Conservation (phyloP, 257 asterid species). For the Solanum bukasovii region DNA sequence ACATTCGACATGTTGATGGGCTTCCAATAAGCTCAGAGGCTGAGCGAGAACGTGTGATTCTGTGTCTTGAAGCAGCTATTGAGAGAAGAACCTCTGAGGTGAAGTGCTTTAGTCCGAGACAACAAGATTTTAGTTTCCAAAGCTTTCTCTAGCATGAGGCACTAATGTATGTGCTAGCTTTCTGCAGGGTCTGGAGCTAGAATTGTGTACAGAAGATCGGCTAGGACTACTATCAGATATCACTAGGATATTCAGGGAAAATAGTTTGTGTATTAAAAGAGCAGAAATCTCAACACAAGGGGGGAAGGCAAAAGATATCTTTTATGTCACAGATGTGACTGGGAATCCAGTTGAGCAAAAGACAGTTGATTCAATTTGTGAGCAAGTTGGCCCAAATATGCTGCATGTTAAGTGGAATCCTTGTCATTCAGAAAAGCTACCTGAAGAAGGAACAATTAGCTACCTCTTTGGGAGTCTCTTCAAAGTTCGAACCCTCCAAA, state of each 20-base stretch:
- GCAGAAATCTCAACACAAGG: conserved; percentile 67
- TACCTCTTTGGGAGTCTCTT: conserved; percentile 49
- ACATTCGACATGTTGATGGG: conserved; percentile 75
- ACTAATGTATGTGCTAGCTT: background rate
- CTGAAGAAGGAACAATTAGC: conserved; percentile 43
- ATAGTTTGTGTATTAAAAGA: conserved; percentile 56
- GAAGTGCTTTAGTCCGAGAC: background rate
- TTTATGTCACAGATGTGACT: conserved; percentile 60
- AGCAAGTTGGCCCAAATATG: conserved; percentile 45
- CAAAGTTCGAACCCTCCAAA: conserved; percentile 23
- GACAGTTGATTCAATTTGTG: conserved; percentile 55
- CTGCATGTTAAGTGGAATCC: conserved; percentile 50
- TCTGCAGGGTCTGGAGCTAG: conserved; percentile 59
- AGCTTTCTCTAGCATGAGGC: background rate
- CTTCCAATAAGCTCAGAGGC: conserved; percentile 73
- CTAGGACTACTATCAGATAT: conserved; percentile 63
- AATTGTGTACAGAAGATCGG: conserved; percentile 56
- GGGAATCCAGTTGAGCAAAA: conserved; percentile 57
- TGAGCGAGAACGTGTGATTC: conserved; percentile 67
- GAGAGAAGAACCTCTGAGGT: conserved; percentile 76
- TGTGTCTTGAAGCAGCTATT: conserved; percentile 80
- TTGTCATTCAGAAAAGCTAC: conserved; percentile 22
- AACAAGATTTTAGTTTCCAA: background rate
- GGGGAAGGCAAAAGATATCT: conserved; percentile 58
- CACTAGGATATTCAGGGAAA: conserved; percentile 71